phyloP scores from a whole-genome alignment of 2,329 filamentous ascomycete genomes.

The Penicillium sclerotigenum region DNA sequence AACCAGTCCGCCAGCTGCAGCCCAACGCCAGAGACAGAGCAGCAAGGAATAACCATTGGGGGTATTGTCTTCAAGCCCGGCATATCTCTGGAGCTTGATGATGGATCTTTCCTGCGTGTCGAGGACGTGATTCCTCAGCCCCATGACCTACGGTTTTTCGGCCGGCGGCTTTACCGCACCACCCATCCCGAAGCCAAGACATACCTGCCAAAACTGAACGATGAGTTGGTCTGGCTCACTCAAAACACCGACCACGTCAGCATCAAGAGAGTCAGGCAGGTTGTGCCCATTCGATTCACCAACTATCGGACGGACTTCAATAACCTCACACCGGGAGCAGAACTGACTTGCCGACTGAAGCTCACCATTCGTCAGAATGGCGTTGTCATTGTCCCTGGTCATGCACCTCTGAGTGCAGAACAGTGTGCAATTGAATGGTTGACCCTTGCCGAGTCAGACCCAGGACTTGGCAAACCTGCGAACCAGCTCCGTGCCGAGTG shows the following conservation, averaged over 20 bases:
- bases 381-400: background rate
- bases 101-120: constrained; percentile 44
- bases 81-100: constrained; percentile 37
- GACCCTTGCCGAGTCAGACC: constrained; percentile 30
- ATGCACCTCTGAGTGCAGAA: constrained; percentile 7
- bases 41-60: constrained; percentile 6
- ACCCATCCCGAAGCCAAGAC: constrained; percentile 32
- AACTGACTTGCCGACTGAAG: constrained; percentile 36
- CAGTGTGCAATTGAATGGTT: constrained; percentile 33
- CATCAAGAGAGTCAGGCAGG: constrained; percentile 37
- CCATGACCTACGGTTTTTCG: constrained; percentile 34
- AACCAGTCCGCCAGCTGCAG: background rate
- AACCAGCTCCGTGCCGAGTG: constrained; percentile 29
- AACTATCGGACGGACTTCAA: constrained; percentile 44
- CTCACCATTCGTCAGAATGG: constrained; percentile 14
- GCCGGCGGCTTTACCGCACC: constrained; percentile 36
- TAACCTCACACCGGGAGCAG: constrained; percentile 21
- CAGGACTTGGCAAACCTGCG: constrained; percentile 10
- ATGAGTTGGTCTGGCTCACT: constrained; percentile 48
- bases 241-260: constrained; percentile 45
- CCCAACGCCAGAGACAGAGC: constrained; percentile 5
- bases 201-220: constrained; percentile 34
- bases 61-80: constrained; percentile 27
- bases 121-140: constrained; percentile 32
- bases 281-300: constrained; percentile 52